Evolutionary conservation across 331 rosid genomes (phyloP), one percentile per base, ranked within the genome.

Genomic region (Spiraea crenata): DNA sequence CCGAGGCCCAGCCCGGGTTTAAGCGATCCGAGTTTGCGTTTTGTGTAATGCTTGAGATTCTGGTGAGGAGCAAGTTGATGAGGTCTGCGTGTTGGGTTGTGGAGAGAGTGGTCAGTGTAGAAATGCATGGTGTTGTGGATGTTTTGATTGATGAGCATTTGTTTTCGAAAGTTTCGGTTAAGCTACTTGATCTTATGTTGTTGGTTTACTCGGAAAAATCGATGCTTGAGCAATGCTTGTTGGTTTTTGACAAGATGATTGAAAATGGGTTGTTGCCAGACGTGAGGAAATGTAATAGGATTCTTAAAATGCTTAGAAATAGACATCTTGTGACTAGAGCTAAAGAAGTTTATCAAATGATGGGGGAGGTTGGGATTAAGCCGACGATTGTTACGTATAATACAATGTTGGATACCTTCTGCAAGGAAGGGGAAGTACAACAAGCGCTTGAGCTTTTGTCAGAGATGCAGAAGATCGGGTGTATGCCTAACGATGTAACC

Each of bases 261-360:
- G 39, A 58, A 48, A 85, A 70, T 39, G 90, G 88, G 9, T 46
- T 91, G 61, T 72, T 87, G 67, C 97, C 97, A 0, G 91, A 85
- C 71, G 89, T 87, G 72, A 81, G 39, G 77, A 85, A 84, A 74
- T 91, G 93, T 71, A 91, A 91, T 82, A 89, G 96, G 84, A 68
- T 89, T 76, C 86, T 91, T 46, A 91, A 75, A 76, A 55, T 81
- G 75, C 76, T 91, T 70, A 82, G 87, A 73, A 86, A 89, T 73
- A 80, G 59, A 67, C 38, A 72, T 20, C 74, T 82, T 57, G 57
- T 46, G 52, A 58, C 31, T 51, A 76, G 68, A 62, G 86, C 84
- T 52, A 82, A 76, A 52, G 87, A 80, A 35, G 82, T 91, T 74
- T 89, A 82, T 78, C 73, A 67, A 73, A 71, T 67, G 14, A 91